phyloP scores from a whole-genome alignment of 1,284 basidiomycete species.

The Puccinia triticina region DNA sequence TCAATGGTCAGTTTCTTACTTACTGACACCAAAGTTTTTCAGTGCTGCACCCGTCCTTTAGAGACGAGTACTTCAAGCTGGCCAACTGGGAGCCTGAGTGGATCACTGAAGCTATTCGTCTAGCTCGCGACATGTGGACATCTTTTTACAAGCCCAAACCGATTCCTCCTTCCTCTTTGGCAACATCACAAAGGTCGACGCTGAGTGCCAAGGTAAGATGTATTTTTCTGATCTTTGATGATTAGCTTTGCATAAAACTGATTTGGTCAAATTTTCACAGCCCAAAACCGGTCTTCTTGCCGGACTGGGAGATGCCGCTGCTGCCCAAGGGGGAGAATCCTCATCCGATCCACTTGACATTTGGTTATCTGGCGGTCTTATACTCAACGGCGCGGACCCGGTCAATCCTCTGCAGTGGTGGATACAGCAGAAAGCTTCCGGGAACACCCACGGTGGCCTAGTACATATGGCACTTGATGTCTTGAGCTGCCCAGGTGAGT shows the following conservation, averaged over 20 bases:
- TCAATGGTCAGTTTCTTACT: too few species aligned
- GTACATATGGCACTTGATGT: too few species aligned
- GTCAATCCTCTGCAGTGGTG: too few species aligned
- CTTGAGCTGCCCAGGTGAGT: too few species aligned
- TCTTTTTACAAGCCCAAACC: background rate
- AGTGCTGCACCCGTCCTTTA: too few species aligned
- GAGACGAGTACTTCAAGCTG: too few species aligned
- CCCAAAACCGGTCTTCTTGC: background rate
- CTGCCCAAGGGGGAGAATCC: background rate
- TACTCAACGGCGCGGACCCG: background rate
- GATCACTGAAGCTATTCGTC: background rate
- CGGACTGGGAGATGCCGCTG: background rate
- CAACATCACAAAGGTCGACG: background rate
- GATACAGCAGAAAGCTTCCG: too few species aligned
- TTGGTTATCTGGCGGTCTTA: background rate
- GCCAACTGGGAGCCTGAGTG: background rate
- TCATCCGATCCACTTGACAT: background rate
- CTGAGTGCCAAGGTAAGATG: background rate
- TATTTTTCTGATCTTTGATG: background rate
- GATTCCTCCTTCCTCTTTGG: background rate
- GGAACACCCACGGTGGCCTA: too few species aligned
- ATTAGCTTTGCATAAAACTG: background rate
- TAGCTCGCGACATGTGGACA: background rate
- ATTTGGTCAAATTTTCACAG: background rate
- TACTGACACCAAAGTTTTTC: background rate